Evolutionary conservation across 2,329 filamentous ascomycete genomes (phyloP).

Genomic region (Fusarium heterosporum): DNA sequence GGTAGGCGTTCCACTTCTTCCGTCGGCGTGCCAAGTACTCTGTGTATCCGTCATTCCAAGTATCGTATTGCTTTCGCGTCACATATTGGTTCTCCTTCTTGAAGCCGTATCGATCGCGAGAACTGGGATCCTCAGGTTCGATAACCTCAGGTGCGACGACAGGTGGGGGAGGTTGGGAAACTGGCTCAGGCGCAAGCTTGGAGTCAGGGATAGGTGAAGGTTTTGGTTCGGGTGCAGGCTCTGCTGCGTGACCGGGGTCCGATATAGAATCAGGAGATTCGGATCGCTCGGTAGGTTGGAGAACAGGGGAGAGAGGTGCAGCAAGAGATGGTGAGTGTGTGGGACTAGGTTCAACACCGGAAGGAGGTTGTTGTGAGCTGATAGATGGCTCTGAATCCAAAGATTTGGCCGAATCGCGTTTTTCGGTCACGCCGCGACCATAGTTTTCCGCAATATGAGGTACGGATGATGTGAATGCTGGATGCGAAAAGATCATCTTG

Average conservation of each 20-base stretch:
- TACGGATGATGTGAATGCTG: slow-evolving; percentile 55
- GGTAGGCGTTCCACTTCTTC: slow-evolving; percentile 83
- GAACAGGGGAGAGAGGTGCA: slow-evolving; percentile 34
- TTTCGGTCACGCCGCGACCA: slow-evolving; percentile 50
- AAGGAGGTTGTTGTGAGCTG: slow-evolving; percentile 41
- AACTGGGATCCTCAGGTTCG: slow-evolving; percentile 61
- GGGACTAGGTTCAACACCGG: slow-evolving; percentile 18
- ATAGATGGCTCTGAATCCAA: slow-evolving; percentile 54
- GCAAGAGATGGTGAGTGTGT: slow-evolving; percentile 19
- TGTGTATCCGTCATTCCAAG: slow-evolving; percentile 81
- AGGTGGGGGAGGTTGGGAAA: slow-evolving; percentile 42
- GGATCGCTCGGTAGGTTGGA: slow-evolving; percentile 25
- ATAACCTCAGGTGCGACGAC: slow-evolving; percentile 46
- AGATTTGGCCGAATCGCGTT: slow-evolving; percentile 65
- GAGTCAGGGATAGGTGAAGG: slow-evolving; percentile 46
- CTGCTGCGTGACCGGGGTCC: slow-evolving; percentile 22
- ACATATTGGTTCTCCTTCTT: slow-evolving; percentile 87
- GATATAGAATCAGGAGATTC: slow-evolving; percentile 29
- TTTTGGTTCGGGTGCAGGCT: slow-evolving; percentile 38
- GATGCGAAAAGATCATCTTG: slow-evolving; percentile 55
- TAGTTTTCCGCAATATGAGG: slow-evolving; percentile 53
- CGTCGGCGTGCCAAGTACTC: slow-evolving; percentile 79
- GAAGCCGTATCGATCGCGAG: slow-evolving; percentile 89
- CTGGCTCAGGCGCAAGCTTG: slow-evolving; percentile 21
- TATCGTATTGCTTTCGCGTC: slow-evolving; percentile 80